phyloP scores from a whole-genome alignment of 2,329 filamentous ascomycete species.

The Venturia asperata region DNA sequence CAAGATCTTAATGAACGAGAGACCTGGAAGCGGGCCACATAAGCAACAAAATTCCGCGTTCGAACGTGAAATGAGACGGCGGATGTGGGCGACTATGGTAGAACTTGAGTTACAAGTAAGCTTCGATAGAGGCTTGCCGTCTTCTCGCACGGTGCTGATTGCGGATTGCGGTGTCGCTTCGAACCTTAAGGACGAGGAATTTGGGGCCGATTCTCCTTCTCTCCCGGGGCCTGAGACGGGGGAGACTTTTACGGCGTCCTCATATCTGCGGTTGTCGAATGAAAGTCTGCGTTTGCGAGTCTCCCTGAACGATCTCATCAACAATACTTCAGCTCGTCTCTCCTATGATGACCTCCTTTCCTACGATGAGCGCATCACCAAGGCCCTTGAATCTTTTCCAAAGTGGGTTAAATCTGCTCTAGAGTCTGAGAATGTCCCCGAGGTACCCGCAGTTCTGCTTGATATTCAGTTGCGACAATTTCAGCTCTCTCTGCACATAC shows the following conservation, averaged over 20 bases:
- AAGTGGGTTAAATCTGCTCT: background rate
- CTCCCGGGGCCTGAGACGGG: background rate
- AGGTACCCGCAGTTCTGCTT: slow-evolving; percentile 9
- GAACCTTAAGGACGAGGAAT: slow-evolving; percentile 44
- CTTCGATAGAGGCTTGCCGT: slow-evolving; percentile 48
- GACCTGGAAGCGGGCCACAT: slow-evolving; percentile 16
- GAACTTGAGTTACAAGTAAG: slow-evolving; percentile 52
- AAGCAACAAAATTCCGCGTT: slow-evolving; percentile 30
- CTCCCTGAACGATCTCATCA: slow-evolving; percentile 13
- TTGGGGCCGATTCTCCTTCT: background rate
- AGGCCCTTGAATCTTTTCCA: slow-evolving; percentile 6
- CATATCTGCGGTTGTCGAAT: slow-evolving; percentile 15
- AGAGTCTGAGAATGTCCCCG: background rate
- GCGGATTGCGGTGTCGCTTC: slow-evolving; percentile 47
- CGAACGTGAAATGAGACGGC: slow-evolving; percentile 47
- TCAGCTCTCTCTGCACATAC: slow-evolving; percentile 16
- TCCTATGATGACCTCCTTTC: slow-evolving; percentile 16
- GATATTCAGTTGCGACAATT: slow-evolving; percentile 17
- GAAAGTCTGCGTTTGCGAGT: slow-evolving; percentile 12
- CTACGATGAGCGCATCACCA: slow-evolving; percentile 16
- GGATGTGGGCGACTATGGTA: slow-evolving; percentile 51
- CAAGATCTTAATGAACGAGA: slow-evolving; percentile 29
- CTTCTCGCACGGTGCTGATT: slow-evolving; percentile 30
- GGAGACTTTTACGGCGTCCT: background rate
- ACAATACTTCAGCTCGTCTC: slow-evolving; percentile 14